Base-by-base conservation (phyloP, 768 basidiomycete genomes). In the Cytidiella melzeri region DNA sequence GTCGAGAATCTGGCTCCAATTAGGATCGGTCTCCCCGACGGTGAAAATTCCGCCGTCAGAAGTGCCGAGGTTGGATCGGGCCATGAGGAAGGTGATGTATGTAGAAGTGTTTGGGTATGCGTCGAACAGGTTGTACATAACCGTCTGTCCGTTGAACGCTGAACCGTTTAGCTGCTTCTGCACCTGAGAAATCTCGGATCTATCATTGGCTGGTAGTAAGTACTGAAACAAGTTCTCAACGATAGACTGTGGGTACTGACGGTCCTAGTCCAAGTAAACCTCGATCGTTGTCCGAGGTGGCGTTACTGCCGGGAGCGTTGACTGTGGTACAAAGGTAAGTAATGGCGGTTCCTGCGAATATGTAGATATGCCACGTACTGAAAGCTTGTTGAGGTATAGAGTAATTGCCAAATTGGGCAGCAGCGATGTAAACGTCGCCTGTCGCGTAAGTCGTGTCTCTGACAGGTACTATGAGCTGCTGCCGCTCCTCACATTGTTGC, bases 41-140 rank as follows among this genome's bases (percentile, higher is more conserved):
- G 52, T 55, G 48, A 57, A 55, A n/a, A 43, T 28, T 12, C 56
- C 56, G 30, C 56, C 56, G n/a, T 50, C 50, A 2, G 51, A 52
- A 21, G 44, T 36, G 20, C 56, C 54, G 36, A 50, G 36, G 21
- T 49, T 43, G 9, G 53, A 49, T 24, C 56, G 53, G 5, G 37
- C n/a, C n/a, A 57, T 44, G 10, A 41, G 39, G 47, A 57, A 57
- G 3, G 56, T 49, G 28, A 57, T 51, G 47, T 27, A 52, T 39
- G 30, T 55, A 4, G 50, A 39, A 11, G 34, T 37, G 18, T 34
- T 39, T 1, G 52, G 24, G 36, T 51, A 23, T n/a, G 37, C 10
- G 11, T 25, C 24, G 42, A 55, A 55, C 24, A 55, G 41, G 43
- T 52, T 52, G 40, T 43, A 28, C 3, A 55, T 25, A 2, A 55